Evolutionary conservation across 306 rosid species (phyloP), one percentile per base, ranked within the genome.

Genomic region (Cicer bijugum): DNA sequence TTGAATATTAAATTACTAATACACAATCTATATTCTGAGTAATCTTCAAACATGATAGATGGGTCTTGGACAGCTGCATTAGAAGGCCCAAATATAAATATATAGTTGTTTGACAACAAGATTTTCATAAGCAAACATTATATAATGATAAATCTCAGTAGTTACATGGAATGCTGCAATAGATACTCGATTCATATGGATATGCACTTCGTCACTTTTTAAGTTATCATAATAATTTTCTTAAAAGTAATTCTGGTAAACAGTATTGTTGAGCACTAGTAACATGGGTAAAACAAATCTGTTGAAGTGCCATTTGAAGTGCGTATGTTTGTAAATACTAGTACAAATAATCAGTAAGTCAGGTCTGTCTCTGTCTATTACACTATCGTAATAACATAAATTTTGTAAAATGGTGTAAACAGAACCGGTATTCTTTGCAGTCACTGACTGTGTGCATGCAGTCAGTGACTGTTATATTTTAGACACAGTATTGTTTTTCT

Each of bases 71-170:
- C 35, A 20, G 37, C 46, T 63, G 52, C 76, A 40, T 40, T 38
- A 40, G 33, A 56, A 44, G 39, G 56, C 19, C 52, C 52, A 58
- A 2, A 39, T 42, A 39, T 57, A 4, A 53, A 4, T 69, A 11
- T 15, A 38, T 68, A 56, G 58, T 59, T 8, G 66, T 71, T 39
- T 52, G 53, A 17, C 57, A 74, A 15, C 1, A 37, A 40, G 83
- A 48, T 40, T 67, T 11, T 59, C 20, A 8, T 23, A 5, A 35
- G 37, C 55, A 20, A 77, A 48, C 50, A 39, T 20, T 46, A 43
- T 46, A 59, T 53, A 37, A 20, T 45, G 33, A 8, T 47, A 51
- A 68, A 48, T 48, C 59, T 39, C 28, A n/a, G 35, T 35, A 9
- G 14, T 50, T 67, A 8, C 12, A 19, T 46, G 45, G 44, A 67